phyloP scores from a whole-genome alignment of 1,139 yeast genomes.

The Candida sp. region DNA sequence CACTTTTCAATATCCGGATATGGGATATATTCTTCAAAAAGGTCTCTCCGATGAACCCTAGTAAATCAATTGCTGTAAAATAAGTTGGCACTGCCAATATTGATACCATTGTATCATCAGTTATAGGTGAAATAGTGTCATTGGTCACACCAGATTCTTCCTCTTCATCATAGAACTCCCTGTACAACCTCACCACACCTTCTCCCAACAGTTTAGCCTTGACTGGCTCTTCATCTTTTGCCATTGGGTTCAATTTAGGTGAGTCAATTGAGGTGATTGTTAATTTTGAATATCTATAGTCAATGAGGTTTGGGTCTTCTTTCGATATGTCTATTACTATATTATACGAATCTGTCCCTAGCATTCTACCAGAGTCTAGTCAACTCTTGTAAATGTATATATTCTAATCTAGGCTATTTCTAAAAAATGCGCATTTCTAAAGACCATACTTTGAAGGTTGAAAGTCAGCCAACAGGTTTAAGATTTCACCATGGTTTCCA shows the following conservation, averaged over 20 bases:
- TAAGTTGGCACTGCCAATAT: slow-evolving; percentile 86
- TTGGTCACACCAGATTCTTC: slow-evolving; percentile 5
- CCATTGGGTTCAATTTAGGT: slow-evolving; percentile 8
- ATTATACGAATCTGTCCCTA: slow-evolving; percentile 44
- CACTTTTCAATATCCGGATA: slow-evolving; percentile 67
- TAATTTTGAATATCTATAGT: slow-evolving; percentile 33
- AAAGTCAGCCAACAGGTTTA: slow-evolving; percentile 52
- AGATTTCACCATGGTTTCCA: slow-evolving; percentile 54
- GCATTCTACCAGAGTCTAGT: slow-evolving; percentile 18
- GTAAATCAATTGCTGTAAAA: slow-evolving; percentile 77
- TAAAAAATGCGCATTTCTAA: slow-evolving; percentile 4
- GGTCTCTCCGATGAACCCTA: slow-evolving; percentile 74
- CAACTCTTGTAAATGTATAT: not conserved
- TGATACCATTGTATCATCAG: slow-evolving; percentile 67
- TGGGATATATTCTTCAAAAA: slow-evolving; percentile 61
- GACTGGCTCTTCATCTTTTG: slow-evolving; percentile 40
- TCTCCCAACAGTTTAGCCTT: slow-evolving; percentile 62
- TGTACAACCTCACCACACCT: slow-evolving; percentile 69
- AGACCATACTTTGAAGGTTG: slow-evolving; percentile 46
- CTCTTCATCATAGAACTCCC: slow-evolving; percentile 37
- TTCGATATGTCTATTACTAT: slow-evolving; percentile 26
- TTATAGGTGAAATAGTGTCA: slow-evolving; percentile 15
- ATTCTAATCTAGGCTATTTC: not conserved
- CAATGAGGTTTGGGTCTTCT: slow-evolving; percentile 10
- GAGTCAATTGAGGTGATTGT: slow-evolving; percentile 27